phyloP scores from a whole-genome alignment of 1,284 basidiomycete genomes.

The Bjerkandera adusta region DNA sequence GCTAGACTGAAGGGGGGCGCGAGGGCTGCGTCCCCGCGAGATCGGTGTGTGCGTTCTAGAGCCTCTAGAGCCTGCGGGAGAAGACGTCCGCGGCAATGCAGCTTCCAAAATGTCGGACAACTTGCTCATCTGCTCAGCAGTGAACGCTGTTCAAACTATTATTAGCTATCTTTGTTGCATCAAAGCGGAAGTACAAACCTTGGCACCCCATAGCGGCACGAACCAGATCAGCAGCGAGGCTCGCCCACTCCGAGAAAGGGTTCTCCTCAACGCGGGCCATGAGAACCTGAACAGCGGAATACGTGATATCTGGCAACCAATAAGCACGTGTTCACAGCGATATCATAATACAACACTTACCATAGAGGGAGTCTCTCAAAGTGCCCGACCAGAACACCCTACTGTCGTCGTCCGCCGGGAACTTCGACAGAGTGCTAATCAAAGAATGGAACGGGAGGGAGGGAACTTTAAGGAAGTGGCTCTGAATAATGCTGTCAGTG shows the following conservation, averaged over 20 bases:
- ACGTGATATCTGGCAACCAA: slow-evolving; percentile 11
- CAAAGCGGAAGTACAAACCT: slow-evolving; percentile 38
- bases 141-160: slow-evolving; percentile 48
- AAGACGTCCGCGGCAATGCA: slow-evolving; percentile 27
- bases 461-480: slow-evolving; percentile 81
- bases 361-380: slow-evolving; percentile 62
- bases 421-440: slow-evolving; percentile 69
- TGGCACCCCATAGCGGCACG: slow-evolving; percentile 52
- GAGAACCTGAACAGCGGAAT: slow-evolving; percentile 33
- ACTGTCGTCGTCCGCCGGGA: slow-evolving; percentile 69
- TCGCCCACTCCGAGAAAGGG: slow-evolving; percentile 34
- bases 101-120: slow-evolving; percentile 36
- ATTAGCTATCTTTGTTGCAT: no score
- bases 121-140: slow-evolving; percentile 50
- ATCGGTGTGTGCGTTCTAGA: slow-evolving; percentile 12
- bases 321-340: background rate
- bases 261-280: slow-evolving; percentile 35
- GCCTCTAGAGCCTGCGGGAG: slow-evolving; percentile 19
- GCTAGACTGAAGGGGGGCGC: slow-evolving; percentile 11
- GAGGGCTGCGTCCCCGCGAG: slow-evolving; percentile 6
- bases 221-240: slow-evolving; percentile 48
- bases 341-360: slow-evolving; percentile 40
- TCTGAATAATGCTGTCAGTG: slow-evolving; percentile 37
- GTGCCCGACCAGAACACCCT: slow-evolving; percentile 64
- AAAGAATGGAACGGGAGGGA: slow-evolving; percentile 75